phyloP scores from a whole-genome alignment of 2,329 filamentous ascomycete species.

The Xylariaceae sp. region DNA sequence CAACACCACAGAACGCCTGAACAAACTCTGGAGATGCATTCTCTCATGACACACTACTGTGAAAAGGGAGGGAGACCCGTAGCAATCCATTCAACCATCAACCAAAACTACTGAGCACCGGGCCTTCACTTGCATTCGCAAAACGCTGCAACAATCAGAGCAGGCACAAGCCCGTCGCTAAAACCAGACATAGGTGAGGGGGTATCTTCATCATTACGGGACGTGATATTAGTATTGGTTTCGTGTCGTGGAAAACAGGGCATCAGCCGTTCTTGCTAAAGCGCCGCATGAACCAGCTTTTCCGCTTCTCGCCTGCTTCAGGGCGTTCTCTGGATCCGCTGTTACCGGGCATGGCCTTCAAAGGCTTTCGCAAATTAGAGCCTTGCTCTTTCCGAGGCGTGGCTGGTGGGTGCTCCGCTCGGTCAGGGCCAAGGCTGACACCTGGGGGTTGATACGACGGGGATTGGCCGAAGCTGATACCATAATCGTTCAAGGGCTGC shows the following conservation, averaged over 20 bases:
- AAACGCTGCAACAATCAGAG: neutral
- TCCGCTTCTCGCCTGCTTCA: constrained; percentile 61
- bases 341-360: constrained; percentile 19
- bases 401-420: constrained; percentile 21
- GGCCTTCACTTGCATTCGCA: too few species aligned
- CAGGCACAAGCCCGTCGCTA: constrained; percentile 1
- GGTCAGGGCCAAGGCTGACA: constrained; percentile 26
- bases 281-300: constrained; percentile 81
- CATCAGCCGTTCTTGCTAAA: constrained; percentile 60
- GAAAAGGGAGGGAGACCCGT: too few species aligned
- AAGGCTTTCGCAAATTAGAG: constrained; percentile 25
- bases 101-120: too few species aligned
- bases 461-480: constrained; percentile 50
- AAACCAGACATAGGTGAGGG: constrained; percentile 9
- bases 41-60: too few species aligned
- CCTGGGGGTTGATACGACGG: constrained; percentile 38
- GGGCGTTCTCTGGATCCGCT: constrained; percentile 28
- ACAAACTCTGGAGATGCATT: too few species aligned
- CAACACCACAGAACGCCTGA: too few species aligned
- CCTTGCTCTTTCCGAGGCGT: constrained; percentile 32
- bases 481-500: constrained; percentile 58
- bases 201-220: constrained; percentile 16
- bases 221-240: neutral
- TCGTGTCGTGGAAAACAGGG: neutral
- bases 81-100: too few species aligned